Base-by-base conservation (phyloP, 257 asterid species). In the Solanum ahanhuiri region DNA sequence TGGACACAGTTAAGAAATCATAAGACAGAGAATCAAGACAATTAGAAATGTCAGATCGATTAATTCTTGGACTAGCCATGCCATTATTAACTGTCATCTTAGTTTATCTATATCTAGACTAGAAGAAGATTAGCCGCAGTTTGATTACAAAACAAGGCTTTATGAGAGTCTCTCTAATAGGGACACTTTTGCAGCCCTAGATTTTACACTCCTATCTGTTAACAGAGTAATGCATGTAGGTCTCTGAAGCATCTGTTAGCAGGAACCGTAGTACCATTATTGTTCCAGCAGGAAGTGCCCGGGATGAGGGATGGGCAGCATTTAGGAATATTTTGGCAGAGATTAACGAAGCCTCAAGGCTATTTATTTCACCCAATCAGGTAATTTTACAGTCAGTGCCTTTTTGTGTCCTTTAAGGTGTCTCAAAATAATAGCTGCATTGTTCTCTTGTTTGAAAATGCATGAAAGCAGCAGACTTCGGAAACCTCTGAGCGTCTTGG, bases 201-300 rank as follows among this genome's bases (percentile, higher is more conserved):
- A 45, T 45, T 79, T 79, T 79, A 30, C n/a, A 14, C 64, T 76
- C 60, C 25, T 15, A 28, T 4, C 66, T 28, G 18, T 89, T 90
- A 72, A 73, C 83, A 71, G 88, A 87, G 69, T 48, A 71, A n/a
- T 86, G 48, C 60, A 34, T 90, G 90, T 91, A 96, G 99, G 95
- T 96, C 87, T 96, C 99, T 60, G 99, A 96, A 91, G 98, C 99
- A 87, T 96, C 99, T 67, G 98, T 93, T 70, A 96, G 96, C 92
- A 93, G 98, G 89, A 96, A 96, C 92, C 98, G 99, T 88, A 96
- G 99, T 87, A 95, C 99, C n/a, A 96, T 96, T 33, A 96, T 96
- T 86, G 98, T 96, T 85, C 99, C 98, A n/a, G 98, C 98, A 35
- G 99, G 99, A 89, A 95, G 89, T 91, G 90, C 95, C 25, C 89